phyloP scores from a whole-genome alignment of 768 basidiomycete species.

The Kwoniella mangroviensis region DNA sequence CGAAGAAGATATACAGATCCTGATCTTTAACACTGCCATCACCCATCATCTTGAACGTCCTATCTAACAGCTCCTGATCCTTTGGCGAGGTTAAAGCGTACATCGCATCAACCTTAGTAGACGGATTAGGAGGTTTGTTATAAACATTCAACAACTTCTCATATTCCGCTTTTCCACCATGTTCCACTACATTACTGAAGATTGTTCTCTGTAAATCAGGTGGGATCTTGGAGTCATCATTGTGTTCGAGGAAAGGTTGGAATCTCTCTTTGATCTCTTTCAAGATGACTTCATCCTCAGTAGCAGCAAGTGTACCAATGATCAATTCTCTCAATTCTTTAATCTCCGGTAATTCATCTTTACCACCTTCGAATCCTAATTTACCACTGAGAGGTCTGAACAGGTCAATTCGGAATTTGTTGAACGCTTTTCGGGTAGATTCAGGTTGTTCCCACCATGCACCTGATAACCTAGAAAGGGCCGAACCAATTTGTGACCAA shows the following conservation, averaged over 20 bases:
- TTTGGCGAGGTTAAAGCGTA: slow-evolving; percentile 68
- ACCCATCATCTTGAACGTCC: slow-evolving; percentile 68
- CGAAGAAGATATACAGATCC: slow-evolving; percentile 54
- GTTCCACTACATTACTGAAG: slow-evolving; percentile 65
- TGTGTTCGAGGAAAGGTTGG: slow-evolving; percentile 69
- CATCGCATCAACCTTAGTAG: slow-evolving; percentile 67
- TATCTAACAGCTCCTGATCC: slow-evolving; percentile 65
- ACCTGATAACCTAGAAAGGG: slow-evolving; percentile 64
- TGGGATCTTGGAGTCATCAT: slow-evolving; percentile 77
- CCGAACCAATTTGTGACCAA: slow-evolving; percentile 72
- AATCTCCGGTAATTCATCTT: slow-evolving; percentile 70
- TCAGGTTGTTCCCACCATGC: slow-evolving; percentile 83
- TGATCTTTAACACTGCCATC: slow-evolving; percentile 60
- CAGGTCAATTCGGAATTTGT: slow-evolving; percentile 56
- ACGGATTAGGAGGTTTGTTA: slow-evolving; percentile 74
- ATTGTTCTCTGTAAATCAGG: slow-evolving; percentile 72
- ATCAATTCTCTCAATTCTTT: slow-evolving; percentile 76
- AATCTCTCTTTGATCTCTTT: slow-evolving; percentile 75
- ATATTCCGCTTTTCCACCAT: slow-evolving; percentile 77
- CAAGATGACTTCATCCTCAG: slow-evolving; percentile 64
- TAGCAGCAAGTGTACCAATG: slow-evolving; percentile 59
- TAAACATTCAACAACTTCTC: slow-evolving; percentile 72
- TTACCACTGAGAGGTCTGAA: slow-evolving; percentile 74
- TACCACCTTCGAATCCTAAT: slow-evolving; percentile 76
- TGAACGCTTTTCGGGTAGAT: slow-evolving; percentile 63